Conservation (phyloP, 805 yeast species). For the Tetrapisispora namnaoensis region DNA sequence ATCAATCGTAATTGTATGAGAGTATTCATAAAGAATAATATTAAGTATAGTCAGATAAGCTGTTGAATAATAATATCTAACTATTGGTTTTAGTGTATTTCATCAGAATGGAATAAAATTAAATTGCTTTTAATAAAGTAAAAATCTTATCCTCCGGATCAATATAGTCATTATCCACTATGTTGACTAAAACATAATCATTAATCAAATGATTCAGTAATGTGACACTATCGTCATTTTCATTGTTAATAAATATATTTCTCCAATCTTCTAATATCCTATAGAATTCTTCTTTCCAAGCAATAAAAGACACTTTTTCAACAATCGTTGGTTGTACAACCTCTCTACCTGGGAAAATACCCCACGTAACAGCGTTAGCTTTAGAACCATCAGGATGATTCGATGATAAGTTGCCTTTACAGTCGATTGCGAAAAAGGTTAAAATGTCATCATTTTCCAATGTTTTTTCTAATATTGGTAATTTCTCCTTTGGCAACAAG, state of each 20-base stretch:
- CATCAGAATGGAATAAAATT: neutral
- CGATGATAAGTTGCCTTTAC: slow-evolving; percentile 46
- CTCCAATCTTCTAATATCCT: slow-evolving; percentile 77
- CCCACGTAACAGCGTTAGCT: slow-evolving; percentile 97
- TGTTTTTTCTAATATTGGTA: slow-evolving; percentile 16
- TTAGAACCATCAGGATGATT: slow-evolving; percentile 61
- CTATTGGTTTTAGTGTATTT: neutral
- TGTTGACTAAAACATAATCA: slow-evolving; percentile 67
- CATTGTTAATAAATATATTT: slow-evolving; percentile 36
- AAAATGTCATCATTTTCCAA: slow-evolving; percentile 40
- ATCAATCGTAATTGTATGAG: neutral
- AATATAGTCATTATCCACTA: slow-evolving; percentile 79
- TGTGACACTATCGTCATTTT: slow-evolving; percentile 23
- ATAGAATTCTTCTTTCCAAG: slow-evolving; percentile 96
- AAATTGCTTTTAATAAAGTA: slow-evolving; percentile 31
- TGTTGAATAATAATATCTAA: neutral
- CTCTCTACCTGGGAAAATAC: slow-evolving; percentile 93
- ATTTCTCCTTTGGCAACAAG: slow-evolving; percentile 47
- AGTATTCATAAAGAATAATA: neutral
- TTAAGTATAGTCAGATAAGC: neutral
- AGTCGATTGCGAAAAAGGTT: slow-evolving; percentile 69
- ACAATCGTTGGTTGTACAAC: slow-evolving; percentile 93
- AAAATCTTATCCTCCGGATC: slow-evolving; percentile 47
- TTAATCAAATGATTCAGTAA: slow-evolving; percentile 29
- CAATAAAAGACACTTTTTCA: slow-evolving; percentile 81